Base-by-base conservation (phyloP, 1,139 yeast species). In the Suhomyces taliae region DNA sequence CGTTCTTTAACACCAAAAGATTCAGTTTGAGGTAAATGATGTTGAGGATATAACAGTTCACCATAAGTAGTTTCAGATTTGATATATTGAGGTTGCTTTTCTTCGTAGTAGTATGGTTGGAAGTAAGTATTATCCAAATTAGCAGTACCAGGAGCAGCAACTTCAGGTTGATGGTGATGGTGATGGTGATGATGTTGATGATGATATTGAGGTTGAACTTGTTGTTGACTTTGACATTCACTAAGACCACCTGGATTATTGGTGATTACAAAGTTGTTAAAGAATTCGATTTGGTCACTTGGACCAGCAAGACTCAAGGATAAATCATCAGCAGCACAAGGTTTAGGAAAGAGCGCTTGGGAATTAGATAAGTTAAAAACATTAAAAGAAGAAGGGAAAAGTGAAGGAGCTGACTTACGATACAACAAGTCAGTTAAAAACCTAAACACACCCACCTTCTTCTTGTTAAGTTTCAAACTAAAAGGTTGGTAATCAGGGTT, bases 281-380 rank as follows among this genome's bases (percentile, higher is more conserved):
- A 54, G 39, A 56, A 54, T 51, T 56, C 59, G 41, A 56, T 56
- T 44, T 50, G 58, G 44, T 56, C 58, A 39, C 50, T 39, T 36
- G 52, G 50, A 6, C 51, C 58, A 8, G 47, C 40, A 11, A 56
- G 49, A 9, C 56, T 43, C 27, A 56, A 50, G 24, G 49, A 52
- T 34, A 56, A 48, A 45, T 54, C 58, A 37, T 56, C 59, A 11
- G 59, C 59, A 8, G 59, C 59, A 37, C 59, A 56, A 31, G 51
- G 44, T 34, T 49, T 50, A 29, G 55, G 56, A 39, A 53, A 50
- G 11, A 46, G 39, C 3, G 45, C 36, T 15, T 49, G 43, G 7
- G 39, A 37, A 39, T 48, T 53, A 34, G 53, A 27, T 31, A 52
- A 45, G 47, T 51, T 46, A 26, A 46, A 33, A 35, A 54, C 43